A percentile compares a stretch with the other conserved stretches of the same genome.
phyloP scores from a whole-genome alignment of 2,329 filamentous ascomycete species.

The Rugonectria rugulosa region DNA sequence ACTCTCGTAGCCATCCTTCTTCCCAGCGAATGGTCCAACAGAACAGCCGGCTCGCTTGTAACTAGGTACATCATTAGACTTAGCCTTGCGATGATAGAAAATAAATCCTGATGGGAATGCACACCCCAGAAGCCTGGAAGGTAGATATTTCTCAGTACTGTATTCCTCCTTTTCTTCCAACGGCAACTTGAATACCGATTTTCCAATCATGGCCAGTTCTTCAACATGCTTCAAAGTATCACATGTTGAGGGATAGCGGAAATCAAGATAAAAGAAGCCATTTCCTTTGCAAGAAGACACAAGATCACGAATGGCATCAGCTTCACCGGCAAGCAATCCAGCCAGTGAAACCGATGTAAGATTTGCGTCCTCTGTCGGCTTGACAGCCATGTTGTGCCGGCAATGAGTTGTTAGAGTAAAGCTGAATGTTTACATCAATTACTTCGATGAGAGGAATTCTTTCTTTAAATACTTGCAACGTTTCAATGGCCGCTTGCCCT shows the following conservation, averaged over 20 bases:
- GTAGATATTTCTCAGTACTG: background rate
- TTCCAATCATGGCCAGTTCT: background rate
- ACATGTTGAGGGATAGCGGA: background rate
- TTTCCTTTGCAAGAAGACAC: background rate
- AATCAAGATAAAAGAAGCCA: background rate
- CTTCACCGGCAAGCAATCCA: background rate
- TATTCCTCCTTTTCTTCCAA: background rate
- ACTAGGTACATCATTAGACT: background rate
- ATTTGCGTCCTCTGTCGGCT: background rate
- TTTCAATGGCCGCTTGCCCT: background rate
- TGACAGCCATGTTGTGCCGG: background rate
- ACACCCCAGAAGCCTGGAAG: background rate
- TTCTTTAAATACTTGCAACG: background rate
- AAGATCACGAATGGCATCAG: background rate
- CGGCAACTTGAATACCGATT: background rate
- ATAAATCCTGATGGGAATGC: background rate
- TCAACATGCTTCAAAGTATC: background rate
- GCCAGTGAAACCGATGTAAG: background rate
- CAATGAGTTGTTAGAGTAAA: background rate
- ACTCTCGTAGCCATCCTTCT: slow-evolving; percentile 19
- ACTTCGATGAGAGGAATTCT: background rate
- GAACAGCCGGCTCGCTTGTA: slow-evolving; percentile 19
- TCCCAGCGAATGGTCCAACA: slow-evolving; percentile 14
- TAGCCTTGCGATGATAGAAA: background rate
- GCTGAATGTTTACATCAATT: background rate